Evolutionary conservation across 192 early-diverging fungal species (phyloP).

Genomic region (Entomortierella chlamydospora): DNA sequence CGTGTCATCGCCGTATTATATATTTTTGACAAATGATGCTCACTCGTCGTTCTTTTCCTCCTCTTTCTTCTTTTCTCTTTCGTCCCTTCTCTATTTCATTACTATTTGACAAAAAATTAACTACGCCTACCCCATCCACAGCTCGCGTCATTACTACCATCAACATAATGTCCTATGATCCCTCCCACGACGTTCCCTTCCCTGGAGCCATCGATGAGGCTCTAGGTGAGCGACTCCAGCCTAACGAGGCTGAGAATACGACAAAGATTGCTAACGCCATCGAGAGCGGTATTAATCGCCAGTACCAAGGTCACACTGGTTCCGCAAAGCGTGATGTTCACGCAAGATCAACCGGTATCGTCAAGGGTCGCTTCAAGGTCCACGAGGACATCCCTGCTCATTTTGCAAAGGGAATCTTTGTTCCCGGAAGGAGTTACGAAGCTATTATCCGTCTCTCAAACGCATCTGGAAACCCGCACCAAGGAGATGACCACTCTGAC

Average conservation of each 20-base stretch:
- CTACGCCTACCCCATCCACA: neutral
- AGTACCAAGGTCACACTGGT: constrained; percentile 8
- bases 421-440: constrained; percentile 48
- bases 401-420: constrained; percentile 40
- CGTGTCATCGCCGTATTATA: neutral
- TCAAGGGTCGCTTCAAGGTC: constrained; percentile 31
- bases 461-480: constrained; percentile 6
- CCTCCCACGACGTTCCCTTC: constrained; percentile 24
- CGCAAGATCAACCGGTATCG: constrained; percentile 23
- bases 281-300: constrained; percentile 1
- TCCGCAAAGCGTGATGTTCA: constrained; percentile 33
- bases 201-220: constrained; percentile 19
- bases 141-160: neutral
- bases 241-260: constrained; percentile 13
- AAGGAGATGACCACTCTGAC: constrained; percentile 14
- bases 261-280: constrained; percentile 19
- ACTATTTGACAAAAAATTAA: neutral
- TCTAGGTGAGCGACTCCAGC: constrained; percentile 28
- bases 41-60: neutral
- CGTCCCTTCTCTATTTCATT: neutral
- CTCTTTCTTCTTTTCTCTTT: neutral
- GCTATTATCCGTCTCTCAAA: constrained; percentile 36
- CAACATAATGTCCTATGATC: constrained; percentile 10
- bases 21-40: too few species aligned
- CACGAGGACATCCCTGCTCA: constrained; percentile 23